These are phyloP conservation scores for Helianthus tuberosus DNA, from an alignment of 129 eudicot species.

Conservation along the genomic window DNA sequence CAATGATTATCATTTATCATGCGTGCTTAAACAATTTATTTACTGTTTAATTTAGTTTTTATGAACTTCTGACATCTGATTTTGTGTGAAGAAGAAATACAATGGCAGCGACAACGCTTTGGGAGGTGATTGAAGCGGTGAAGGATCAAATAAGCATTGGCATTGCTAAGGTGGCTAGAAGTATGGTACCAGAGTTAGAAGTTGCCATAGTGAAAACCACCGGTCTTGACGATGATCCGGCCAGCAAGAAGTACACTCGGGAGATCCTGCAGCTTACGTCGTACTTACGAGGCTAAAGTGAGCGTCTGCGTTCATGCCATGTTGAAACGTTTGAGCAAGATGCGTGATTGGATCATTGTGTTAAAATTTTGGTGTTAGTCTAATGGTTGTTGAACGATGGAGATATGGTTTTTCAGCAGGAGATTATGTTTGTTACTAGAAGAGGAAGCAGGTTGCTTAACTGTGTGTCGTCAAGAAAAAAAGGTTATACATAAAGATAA, in stretches of 20 bases:
- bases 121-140: slow-evolving; percentile 82
- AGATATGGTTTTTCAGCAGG: slow-evolving; percentile 63
- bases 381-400: slow-evolving; percentile 70
- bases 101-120: slow-evolving; percentile 58
- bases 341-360: slow-evolving; percentile 82
- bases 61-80: slow-evolving; percentile 6
- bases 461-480: no score
- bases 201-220: slow-evolving; percentile 81
- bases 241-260: slow-evolving; percentile 62
- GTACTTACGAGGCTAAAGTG: slow-evolving; percentile 52
- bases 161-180: slow-evolving; percentile 70
- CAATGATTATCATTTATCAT: not conserved
- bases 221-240: slow-evolving; percentile 74
- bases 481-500: no score
- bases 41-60: no score
- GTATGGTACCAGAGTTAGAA: slow-evolving; percentile 81
- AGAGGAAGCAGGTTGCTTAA: slow-evolving; percentile 73
- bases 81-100: slow-evolving; percentile 29
- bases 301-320: slow-evolving; percentile 57
- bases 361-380: slow-evolving; percentile 53
- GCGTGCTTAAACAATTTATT: no score
- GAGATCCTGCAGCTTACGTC: slow-evolving; percentile 67
- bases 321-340: slow-evolving; percentile 61
- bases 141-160: slow-evolving; percentile 86
- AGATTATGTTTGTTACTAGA: slow-evolving; percentile 71